phyloP scores from a whole-genome alignment of 352 stramenopile genomes.

The Phytophthora citricola region DNA sequence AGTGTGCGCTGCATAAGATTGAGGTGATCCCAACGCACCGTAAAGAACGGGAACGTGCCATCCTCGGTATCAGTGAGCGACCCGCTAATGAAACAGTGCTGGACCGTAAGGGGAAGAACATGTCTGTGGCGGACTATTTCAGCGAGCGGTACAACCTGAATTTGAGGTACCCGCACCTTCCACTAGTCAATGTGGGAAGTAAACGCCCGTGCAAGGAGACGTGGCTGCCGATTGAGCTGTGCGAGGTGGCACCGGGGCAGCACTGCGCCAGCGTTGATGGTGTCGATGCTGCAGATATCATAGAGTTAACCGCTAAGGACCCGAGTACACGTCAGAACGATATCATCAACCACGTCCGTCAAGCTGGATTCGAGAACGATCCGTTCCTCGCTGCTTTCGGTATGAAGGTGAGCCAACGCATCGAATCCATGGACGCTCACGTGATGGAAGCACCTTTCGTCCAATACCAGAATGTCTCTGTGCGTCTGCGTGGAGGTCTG shows the following conservation, averaged over 20 bases:
- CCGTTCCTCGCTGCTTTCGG: constrained; percentile 67
- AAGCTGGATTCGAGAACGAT: constrained; percentile 76
- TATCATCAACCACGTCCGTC: constrained; percentile 65
- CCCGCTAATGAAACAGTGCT: constrained; percentile 39
- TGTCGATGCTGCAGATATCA: constrained; percentile 41
- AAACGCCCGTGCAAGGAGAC: constrained; percentile 54
- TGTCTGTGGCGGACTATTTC: constrained; percentile 67
- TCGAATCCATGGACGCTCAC: constrained; percentile 50
- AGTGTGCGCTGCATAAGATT: constrained; percentile 56
- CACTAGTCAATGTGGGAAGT: too few species aligned
- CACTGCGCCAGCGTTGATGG: constrained; percentile 41
- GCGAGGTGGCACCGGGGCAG: constrained; percentile 69
- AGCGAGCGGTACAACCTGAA: constrained; percentile 50
- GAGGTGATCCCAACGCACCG: constrained; percentile 60
- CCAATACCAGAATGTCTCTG: constrained; percentile 62
- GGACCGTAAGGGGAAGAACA: constrained; percentile 46
- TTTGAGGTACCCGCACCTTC: constrained; percentile 63
- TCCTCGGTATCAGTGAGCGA: constrained; percentile 49
- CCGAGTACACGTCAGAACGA: constrained; percentile 13
- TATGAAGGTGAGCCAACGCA: constrained; percentile 51
- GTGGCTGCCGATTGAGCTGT: constrained; percentile 85
- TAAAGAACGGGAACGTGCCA: constrained; percentile 55
- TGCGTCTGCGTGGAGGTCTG: constrained; percentile 59
- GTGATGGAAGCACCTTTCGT: constrained; percentile 65
- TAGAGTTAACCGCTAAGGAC: constrained; percentile 57